Conservation (phyloP, 2,329 filamentous ascomycete species). For the Phaeoacremonium minimum region DNA sequence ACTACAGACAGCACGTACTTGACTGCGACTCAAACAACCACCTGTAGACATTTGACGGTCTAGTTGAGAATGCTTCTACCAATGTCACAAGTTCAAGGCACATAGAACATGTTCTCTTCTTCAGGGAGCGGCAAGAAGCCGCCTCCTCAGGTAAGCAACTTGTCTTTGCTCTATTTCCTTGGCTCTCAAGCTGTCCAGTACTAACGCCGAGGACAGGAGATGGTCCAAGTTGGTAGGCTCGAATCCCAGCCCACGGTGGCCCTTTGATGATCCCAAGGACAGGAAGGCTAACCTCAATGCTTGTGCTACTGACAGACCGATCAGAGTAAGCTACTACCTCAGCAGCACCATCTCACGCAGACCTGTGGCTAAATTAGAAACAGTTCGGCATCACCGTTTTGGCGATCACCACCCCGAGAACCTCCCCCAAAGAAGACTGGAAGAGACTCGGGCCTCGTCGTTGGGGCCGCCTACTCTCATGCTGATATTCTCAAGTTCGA, state of each 20-base stretch:
- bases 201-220: constrained; percentile 67
- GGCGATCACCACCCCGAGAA: constrained; percentile 52
- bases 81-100: no score
- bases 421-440: constrained; percentile 39
- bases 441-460: constrained; percentile 68
- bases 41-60: no score
- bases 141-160: constrained; percentile 64
- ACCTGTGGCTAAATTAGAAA: constrained; percentile 30
- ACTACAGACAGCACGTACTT: no score
- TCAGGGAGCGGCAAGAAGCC: constrained; percentile 66
- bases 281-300: neutral
- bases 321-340: constrained; percentile 52
- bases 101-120: constrained; percentile 59
- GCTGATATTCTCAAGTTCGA: constrained; percentile 90
- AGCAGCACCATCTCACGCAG: no score
- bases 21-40: no score
- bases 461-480: constrained; percentile 94
- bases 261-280: no score
- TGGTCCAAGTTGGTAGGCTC: constrained; percentile 92
- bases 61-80: no score
- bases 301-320: constrained; percentile 42
- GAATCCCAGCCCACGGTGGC: neutral
- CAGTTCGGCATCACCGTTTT: constrained; percentile 87
- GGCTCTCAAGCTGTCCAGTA: constrained; percentile 22
- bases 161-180: constrained; percentile 5